These are phyloP conservation scores for Rhizopogon vesiculosus DNA, from an alignment of 768 basidiomycete genomes.

Conservation along the genomic window DNA sequence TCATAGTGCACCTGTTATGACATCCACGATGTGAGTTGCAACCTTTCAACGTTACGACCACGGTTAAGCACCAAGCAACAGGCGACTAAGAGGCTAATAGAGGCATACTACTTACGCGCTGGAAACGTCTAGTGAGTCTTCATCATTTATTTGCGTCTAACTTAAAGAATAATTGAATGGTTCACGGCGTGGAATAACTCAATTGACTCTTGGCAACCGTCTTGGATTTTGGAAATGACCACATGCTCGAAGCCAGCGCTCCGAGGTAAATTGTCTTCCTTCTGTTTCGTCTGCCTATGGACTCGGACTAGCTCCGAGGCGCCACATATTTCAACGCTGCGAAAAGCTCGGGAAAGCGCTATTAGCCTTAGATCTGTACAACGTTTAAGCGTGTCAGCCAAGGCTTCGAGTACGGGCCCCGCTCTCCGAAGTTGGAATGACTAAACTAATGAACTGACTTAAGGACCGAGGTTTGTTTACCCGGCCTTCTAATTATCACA, in stretches of 20 bases:
- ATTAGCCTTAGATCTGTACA: background rate
- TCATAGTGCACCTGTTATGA: too few species aligned
- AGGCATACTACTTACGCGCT: background rate
- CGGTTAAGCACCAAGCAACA: too few species aligned
- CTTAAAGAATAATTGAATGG: too few species aligned
- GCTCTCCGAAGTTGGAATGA: background rate
- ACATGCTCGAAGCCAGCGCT: background rate
- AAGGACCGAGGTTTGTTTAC: background rate
- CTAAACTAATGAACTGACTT: background rate
- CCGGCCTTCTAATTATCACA: background rate
- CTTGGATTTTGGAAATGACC: too few species aligned
- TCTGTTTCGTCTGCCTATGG: too few species aligned
- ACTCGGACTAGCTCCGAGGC: too few species aligned
- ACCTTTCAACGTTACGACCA: background rate
- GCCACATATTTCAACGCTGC: background rate
- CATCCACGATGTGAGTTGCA: background rate
- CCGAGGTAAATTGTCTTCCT: too few species aligned
- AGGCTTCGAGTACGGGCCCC: background rate
- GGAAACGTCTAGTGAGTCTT: background rate
- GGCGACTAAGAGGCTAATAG: too few species aligned
- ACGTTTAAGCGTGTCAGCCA: background rate
- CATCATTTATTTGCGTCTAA: too few species aligned
- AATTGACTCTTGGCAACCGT: too few species aligned
- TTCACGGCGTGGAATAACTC: too few species aligned
- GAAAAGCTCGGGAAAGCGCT: background rate